Percentiles rank a stretch among this genome's conserved stretches.
Conservation (phyloP, 2,329 filamentous ascomycete species). For the Cladosporium sp. region DNA sequence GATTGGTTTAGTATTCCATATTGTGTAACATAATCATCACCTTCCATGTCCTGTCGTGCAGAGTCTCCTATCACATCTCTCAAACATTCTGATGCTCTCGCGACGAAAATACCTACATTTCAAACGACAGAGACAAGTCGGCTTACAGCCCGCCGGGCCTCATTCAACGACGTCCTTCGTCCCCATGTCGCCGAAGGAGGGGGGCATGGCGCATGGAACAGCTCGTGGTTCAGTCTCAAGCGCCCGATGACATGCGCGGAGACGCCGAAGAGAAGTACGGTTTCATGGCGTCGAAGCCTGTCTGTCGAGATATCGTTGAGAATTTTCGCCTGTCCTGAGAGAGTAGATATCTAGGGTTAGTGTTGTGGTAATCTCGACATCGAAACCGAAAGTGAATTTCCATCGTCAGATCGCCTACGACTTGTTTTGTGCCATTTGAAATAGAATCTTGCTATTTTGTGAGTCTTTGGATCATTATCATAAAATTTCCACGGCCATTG, state of each 20-base stretch:
- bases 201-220: background rate
- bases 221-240: background rate
- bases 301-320: background rate
- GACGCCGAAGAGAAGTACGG: background rate
- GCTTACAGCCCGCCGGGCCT: background rate
- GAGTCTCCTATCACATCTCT: background rate
- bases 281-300: background rate
- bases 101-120: background rate
- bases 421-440: background rate
- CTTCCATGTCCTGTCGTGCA: background rate
- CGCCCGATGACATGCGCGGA: background rate
- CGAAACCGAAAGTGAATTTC: background rate
- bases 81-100: background rate
- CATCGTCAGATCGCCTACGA: background rate
- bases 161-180: background rate
- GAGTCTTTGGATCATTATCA: background rate
- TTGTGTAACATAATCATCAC: background rate
- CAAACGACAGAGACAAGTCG: background rate
- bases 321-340: background rate
- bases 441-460: background rate
- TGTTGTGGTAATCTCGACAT: background rate
- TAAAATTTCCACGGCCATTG: background rate
- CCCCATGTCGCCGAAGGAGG: background rate
- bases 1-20: background rate
- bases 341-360: background rate